These are phyloP conservation scores for Beta corolliflora DNA, from an alignment of 179 eudicot genomes.

Conservation along the genomic window DNA sequence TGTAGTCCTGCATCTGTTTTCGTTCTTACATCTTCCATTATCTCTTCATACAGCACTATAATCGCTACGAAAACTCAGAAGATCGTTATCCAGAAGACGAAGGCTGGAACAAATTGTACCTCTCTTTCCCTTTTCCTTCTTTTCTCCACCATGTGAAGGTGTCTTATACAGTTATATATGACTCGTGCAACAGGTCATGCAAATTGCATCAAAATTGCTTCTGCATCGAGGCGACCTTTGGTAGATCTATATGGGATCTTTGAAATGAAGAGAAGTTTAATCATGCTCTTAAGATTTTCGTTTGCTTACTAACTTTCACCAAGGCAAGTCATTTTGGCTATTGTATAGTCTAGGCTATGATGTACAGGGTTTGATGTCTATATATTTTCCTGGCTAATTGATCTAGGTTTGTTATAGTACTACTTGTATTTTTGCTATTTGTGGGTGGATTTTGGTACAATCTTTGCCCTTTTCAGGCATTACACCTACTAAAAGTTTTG, in stretches of 20 bases:
- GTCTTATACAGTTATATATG: not conserved
- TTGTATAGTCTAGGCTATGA: slow-evolving; percentile 29
- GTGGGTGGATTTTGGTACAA: slow-evolving; percentile 26
- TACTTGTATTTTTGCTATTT: too few species aligned
- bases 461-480: slow-evolving; percentile 20
- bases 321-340: slow-evolving; percentile 44
- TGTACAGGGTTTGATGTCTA: slow-evolving; percentile 25
- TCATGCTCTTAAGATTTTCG: not conserved
- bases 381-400: slow-evolving; percentile 4
- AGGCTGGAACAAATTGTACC: slow-evolving; percentile 15
- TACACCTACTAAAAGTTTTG: slow-evolving; percentile 20
- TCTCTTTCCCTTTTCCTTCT: not conserved
- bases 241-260: not conserved
- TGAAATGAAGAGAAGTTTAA: slow-evolving; percentile 3
- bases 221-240: not conserved
- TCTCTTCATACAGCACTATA: slow-evolving; percentile 12
- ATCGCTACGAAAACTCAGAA: slow-evolving; percentile 15
- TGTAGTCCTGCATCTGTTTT: not conserved
- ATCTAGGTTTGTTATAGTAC: not conserved
- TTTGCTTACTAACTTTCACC: not conserved
- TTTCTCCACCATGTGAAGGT: not conserved
- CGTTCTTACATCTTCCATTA: slow-evolving; percentile 5
- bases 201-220: not conserved
- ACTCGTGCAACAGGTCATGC: not conserved
- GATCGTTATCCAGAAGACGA: slow-evolving; percentile 16